Evolutionary conservation across 225 moss, liverwort and hornwort genomes (phyloP).

Genomic region (Rhytidiadelphus loreus): DNA sequence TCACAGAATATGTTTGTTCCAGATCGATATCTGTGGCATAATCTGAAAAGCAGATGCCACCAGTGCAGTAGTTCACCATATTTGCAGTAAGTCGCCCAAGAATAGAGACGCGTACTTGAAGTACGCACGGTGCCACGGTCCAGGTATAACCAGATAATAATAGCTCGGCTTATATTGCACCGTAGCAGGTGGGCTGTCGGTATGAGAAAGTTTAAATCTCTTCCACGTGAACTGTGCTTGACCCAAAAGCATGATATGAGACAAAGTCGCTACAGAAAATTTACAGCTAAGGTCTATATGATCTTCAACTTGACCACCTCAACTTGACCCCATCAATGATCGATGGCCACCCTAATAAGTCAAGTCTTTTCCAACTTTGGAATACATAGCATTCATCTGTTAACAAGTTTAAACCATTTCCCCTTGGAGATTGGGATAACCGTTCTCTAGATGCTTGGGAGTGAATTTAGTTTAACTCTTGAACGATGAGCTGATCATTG

Average conservation of each 20-base stretch:
- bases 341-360: too few species aligned
- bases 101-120: neutral
- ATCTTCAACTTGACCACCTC: neutral
- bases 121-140: neutral
- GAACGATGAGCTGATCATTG: too few species aligned
- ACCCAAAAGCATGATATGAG: neutral
- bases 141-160: neutral
- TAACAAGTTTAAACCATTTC: too few species aligned
- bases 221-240: neutral
- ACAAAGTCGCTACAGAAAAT: neutral
- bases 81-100: neutral
- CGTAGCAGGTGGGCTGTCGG: neutral
- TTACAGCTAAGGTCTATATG: neutral
- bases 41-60: too few species aligned
- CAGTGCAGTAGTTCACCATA: neutral
- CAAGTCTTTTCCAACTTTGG: neutral
- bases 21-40: neutral
- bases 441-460: fast-evolving
- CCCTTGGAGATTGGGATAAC: neutral
- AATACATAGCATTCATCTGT: neutral
- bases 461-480: neutral
- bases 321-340: neutral
- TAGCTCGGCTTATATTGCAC: neutral
- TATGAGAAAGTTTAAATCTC: neutral
- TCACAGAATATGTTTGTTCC: neutral